Conservation (phyloP, 139 green algal genomes). For the Yamagishiella unicocca region DNA sequence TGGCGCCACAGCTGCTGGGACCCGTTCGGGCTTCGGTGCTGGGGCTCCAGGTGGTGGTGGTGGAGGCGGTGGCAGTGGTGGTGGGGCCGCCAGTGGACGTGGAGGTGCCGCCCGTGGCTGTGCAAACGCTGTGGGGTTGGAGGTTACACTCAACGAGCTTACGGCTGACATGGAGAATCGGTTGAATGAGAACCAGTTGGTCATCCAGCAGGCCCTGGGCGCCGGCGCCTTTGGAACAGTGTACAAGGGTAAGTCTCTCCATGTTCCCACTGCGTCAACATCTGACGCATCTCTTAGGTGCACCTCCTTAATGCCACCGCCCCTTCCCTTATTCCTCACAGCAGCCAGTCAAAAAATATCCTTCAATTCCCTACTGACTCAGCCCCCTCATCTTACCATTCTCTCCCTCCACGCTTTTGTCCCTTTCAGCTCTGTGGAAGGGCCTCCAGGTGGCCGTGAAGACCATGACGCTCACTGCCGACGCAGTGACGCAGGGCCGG, state of each 20-base stretch:
- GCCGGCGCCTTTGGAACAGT: constrained; percentile 47
- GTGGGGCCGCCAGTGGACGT: not conserved
- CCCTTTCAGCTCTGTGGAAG: constrained; percentile 38
- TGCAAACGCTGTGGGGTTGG: not conserved
- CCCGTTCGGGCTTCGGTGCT: not conserved
- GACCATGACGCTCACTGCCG: constrained; percentile 39
- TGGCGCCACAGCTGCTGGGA: not conserved
- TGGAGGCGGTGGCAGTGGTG: not conserved
- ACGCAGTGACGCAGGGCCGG: constrained; percentile 36
- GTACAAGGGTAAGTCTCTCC: constrained; percentile 52
- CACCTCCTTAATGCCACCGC: too few relatives aligned
- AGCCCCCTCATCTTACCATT: not conserved
- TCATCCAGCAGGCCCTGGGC: constrained; percentile 48
- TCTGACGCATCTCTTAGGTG: too few relatives aligned
- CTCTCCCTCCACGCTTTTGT: not conserved
- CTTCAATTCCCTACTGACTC: too few relatives aligned
- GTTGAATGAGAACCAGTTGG: constrained; percentile 42
- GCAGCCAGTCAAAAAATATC: too few relatives aligned
- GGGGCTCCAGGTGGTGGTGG: not conserved
- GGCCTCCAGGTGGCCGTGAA: constrained; percentile 45
- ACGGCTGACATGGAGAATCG: constrained; percentile 19
- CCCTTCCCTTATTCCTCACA: too few relatives aligned
- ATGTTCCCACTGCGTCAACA: too few relatives aligned
- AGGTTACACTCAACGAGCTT: constrained; percentile 16
- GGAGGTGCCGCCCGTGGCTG: too few relatives aligned